Base-by-base conservation (phyloP, 2,329 filamentous ascomycete species). In the Claviceps pazoutovae region DNA sequence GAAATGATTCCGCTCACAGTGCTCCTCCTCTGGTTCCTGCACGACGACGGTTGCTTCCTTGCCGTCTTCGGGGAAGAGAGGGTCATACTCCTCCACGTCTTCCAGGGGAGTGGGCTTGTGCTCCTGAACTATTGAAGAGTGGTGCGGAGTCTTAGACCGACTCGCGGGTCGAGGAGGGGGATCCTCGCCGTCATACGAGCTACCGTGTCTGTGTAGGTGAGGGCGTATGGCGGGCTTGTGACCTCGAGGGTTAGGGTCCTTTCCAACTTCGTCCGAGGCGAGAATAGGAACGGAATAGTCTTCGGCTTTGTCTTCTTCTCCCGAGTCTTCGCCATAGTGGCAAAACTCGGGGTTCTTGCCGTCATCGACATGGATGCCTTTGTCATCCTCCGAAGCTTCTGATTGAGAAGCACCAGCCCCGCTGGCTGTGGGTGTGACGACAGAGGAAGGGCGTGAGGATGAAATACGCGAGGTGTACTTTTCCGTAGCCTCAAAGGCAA, bases 11-110 rank as follows among this genome's bases (percentile, higher is more conserved):
- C 80, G 79, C 55, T 76, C 71, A 56, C 80, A 74, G 56, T 75
- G 74, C 49, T 74, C 70, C 23, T 64, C 63, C 43, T 65, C 63
- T 46, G 62, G 51, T 41, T 69, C 61, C 39, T 55, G 48, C 14
- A 53, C 45, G 9, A 46, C 37, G 26, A 50, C 53, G 8, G 65
- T 63, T 17, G 69, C 64, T 50, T 75, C 71, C 52, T 80, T 78
- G 3, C 78, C 75, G 16, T 90, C 86, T 52, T 93, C 89, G 0
- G 87, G 83, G 68, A 98, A 98, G 3, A 98, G 72, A 1, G 93
- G 93, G 65, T 97, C 91, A 61, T 97, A 97, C 65, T 97, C 90
- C 60, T 90, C 84, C 5, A 95, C 86, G 61, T 95, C 85, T 60
- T 94, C 88, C 8, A 95, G 71, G 5, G 86, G 87, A 3, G 84